These are phyloP conservation scores for Acacia melanoxylon DNA, from an alignment of 306 rosid genomes.

Conservation along the genomic window DNA sequence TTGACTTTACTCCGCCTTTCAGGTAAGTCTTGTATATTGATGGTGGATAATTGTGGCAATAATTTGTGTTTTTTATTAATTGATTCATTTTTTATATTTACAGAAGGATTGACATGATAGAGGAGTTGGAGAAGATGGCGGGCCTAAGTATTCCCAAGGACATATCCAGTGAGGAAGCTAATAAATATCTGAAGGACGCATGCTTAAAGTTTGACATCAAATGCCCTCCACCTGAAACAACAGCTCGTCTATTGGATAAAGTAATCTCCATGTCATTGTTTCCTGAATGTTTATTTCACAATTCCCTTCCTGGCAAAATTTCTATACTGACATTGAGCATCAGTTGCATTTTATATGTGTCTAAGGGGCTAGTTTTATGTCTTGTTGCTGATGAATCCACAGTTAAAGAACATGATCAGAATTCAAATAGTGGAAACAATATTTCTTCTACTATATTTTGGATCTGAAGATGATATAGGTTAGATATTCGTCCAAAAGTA, in stretches of 20 bases:
- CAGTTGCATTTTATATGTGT: neutral
- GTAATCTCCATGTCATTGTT: slow-evolving; percentile 34
- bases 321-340: neutral
- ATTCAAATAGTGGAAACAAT: neutral
- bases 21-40: slow-evolving; percentile 43
- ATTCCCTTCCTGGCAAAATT: neutral
- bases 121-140: slow-evolving; percentile 74
- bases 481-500: neutral
- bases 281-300: neutral
- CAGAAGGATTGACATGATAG: slow-evolving; percentile 96
- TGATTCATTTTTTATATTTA: slow-evolving; percentile 28
- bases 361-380: neutral
- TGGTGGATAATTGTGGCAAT: neutral
- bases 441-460: neutral
- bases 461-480: slow-evolving; percentile 3
- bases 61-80: neutral
- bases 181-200: slow-evolving; percentile 69
- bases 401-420: neutral
- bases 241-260: slow-evolving; percentile 85
- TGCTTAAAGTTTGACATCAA: slow-evolving; percentile 70
- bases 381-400: neutral
- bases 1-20: slow-evolving; percentile 76
- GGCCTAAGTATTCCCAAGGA: slow-evolving; percentile 79
- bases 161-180: slow-evolving; percentile 74
- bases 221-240: slow-evolving; percentile 91